Percentiles rank a stretch among this genome's conserved stretches.
Evolutionary conservation across 2,329 filamentous ascomycete species (phyloP).

Genomic region (Penicillium nordicum): DNA sequence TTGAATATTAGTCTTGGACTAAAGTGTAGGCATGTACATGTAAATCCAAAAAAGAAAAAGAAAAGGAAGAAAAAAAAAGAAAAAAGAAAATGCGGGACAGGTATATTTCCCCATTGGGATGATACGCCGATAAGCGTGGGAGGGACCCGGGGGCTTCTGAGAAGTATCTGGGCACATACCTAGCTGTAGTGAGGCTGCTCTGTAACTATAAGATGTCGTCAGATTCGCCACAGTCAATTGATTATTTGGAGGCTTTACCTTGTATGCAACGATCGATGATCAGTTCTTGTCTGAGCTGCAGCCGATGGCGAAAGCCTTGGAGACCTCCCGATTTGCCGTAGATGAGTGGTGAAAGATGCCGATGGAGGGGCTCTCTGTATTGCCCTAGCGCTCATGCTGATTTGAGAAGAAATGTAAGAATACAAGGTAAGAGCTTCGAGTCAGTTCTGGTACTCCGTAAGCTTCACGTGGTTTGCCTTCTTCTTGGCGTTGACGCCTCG

Average conservation of each 20-base stretch:
- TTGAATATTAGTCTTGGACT: constrained; percentile 2
- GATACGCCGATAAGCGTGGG: constrained; percentile 9
- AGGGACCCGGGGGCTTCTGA: not conserved
- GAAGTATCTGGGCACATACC: not conserved
- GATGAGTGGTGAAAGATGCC: not conserved
- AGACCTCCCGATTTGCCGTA: not conserved
- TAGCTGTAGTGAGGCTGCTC: not conserved
- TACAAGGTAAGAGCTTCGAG: not conserved
- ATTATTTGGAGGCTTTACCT: not conserved
- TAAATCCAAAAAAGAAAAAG: not conserved
- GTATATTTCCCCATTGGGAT: constrained; percentile 9
- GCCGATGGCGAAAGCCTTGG: not conserved
- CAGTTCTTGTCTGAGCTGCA: not conserved
- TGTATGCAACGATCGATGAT: not conserved
- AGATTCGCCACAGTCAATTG: not conserved
- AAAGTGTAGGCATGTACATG: not conserved
- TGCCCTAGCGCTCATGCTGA: not conserved
- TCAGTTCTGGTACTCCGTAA: not conserved
- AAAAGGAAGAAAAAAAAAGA: not conserved
- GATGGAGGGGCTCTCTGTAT: not conserved
- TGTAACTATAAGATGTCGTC: not conserved
- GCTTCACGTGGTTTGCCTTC: constrained; percentile 1
- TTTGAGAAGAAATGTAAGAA: not conserved
- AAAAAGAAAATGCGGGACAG: constrained; percentile 11
- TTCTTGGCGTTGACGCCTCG: constrained; percentile 2